A percentile compares a stretch with the other conserved stretches of the same genome.
phyloP scores from a whole-genome alignment of 2,329 filamentous ascomycete genomes.

The Penicillium sp. region DNA sequence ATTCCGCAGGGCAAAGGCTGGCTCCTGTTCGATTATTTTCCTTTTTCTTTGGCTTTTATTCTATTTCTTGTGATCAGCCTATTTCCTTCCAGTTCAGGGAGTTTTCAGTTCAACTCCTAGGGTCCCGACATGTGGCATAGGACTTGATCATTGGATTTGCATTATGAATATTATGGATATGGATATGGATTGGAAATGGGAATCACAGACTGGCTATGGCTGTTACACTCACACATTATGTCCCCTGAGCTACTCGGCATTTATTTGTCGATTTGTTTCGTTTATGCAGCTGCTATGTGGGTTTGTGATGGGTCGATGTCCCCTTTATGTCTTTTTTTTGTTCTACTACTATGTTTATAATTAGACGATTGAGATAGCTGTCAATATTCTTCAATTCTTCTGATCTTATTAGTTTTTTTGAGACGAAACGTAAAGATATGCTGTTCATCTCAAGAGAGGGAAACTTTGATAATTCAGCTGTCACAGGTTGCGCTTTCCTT shows the following conservation, averaged over 20 bases:
- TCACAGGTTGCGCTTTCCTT: no score
- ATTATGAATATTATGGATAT: background rate
- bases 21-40: conserved; percentile 7
- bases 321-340: background rate
- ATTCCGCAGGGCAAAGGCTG: conserved; percentile 6
- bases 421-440: no score
- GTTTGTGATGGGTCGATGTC: background rate
- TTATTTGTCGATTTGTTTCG: background rate
- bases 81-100: background rate
- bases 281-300: no score
- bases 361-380: conserved; percentile 15
- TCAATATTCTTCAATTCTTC: conserved; percentile 7
- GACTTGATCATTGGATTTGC: background rate
- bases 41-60: background rate
- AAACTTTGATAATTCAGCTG: no score
- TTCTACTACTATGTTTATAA: conserved; percentile 19
- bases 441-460: no score
- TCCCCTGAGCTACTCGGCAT: background rate
- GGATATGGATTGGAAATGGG: background rate
- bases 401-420: no score
- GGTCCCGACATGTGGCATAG: background rate
- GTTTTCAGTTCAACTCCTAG: background rate
- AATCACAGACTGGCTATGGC: background rate
- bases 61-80: background rate
- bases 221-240: background rate